Evolutionary conservation across 345 rosid genomes (phyloP), one percentile per base, ranked within the genome.

Genomic region (Lenwebbia sp.): DNA sequence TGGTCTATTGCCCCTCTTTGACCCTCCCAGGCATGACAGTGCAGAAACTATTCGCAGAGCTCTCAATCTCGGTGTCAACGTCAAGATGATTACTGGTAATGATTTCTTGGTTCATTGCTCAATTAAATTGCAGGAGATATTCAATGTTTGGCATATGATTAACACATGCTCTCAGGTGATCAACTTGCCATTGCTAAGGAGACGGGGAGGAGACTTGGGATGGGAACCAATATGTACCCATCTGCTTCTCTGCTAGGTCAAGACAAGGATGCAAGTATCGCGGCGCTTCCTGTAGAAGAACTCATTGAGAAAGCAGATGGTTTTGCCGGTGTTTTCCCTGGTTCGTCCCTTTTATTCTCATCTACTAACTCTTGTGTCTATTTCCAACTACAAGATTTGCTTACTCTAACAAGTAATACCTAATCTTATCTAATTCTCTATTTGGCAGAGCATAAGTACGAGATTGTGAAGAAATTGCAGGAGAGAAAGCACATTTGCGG

Each of bases 141-240:
- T 55, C 60, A 83, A 70, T 37, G 47, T 22, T 70, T 70, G 81
- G 47, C 81, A 37, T 37, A 37, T 4, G 47, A 37, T 70, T 83
- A 33, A 50, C 22, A 47, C 33, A n/a, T 86, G 41, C 13, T 47
- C 54, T 87, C 87, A 92, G 93, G 94, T 53, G 96, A 94, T 88
- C 96, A 94, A 83, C 96, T 94, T 83, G 95, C 99, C 83, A 95
- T 96, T 58, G 99, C 94, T 22, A 97, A 97, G 90, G 99, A 97
- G 84, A 97, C 99, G 14, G 98, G 99, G 41, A 95, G 98, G 75
- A 93, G 98, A 84, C 96, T 96, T 52, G 98, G 99, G 65, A 95
- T 96, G 98, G 99, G 99, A 87, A 89, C 98, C 60, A 96, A 96
- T 89, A 96, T 96, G 99, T 94, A 96, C 82, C 99, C 98, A 19